phyloP scores from a whole-genome alignment of 176 grass and related monocot species.

The Bromus sterilis region DNA sequence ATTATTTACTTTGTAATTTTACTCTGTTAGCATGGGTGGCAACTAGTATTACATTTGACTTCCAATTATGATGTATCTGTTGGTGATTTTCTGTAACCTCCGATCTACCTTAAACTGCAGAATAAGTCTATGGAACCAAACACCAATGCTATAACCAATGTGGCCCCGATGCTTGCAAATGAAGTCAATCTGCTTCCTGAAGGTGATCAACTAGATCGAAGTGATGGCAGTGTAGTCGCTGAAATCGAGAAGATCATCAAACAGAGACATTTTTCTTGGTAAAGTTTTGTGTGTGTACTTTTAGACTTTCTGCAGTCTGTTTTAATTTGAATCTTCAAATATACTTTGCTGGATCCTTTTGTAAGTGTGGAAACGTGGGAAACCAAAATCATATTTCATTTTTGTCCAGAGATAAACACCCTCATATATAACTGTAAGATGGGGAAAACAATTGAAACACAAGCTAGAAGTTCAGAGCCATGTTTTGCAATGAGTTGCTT shows the following conservation, averaged over 20 bases:
- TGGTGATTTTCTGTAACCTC: background rate
- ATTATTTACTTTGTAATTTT: background rate
- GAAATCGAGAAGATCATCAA: slow-evolving; percentile 55
- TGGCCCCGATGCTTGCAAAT: background rate
- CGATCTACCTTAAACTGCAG: slow-evolving; percentile 10
- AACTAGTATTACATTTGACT: background rate
- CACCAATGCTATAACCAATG: background rate
- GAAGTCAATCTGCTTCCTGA: background rate
- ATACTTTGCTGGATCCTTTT: background rate
- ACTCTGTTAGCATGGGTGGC: background rate
- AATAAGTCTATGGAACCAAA: slow-evolving; percentile 20
- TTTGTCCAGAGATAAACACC: background rate
- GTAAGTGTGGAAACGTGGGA: background rate
- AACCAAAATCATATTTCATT: background rate
- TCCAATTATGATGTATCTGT: slow-evolving; percentile 1
- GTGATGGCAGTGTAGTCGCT: slow-evolving; percentile 14
- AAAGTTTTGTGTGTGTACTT: slow-evolving; percentile 25
- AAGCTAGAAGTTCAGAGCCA: background rate
- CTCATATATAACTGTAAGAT: background rate
- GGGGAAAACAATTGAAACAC: background rate
- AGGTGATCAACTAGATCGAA: slow-evolving; percentile 17
- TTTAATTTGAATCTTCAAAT: background rate
- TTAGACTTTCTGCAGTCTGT: background rate
- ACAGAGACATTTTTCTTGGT: slow-evolving; percentile 50
- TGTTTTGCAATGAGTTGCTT: background rate